Percentiles rank a stretch among this genome's conserved stretches.
These are phyloP conservation scores for Pholiota microspora DNA, from an alignment of 768 basidiomycete species.

Conservation along the genomic window DNA sequence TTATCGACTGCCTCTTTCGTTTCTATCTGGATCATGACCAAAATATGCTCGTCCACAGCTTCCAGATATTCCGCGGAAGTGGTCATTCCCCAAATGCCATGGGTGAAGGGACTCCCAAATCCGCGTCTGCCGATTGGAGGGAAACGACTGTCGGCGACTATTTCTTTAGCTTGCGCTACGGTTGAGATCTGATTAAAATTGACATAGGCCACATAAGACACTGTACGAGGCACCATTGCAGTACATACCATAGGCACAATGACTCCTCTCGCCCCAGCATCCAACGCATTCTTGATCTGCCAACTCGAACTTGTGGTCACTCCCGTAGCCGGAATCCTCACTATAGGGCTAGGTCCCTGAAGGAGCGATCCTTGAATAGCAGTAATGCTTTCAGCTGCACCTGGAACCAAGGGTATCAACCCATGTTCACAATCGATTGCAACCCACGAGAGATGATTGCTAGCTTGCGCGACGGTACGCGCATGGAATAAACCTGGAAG, in stretches of 20 bases:
- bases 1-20: slow-evolving; percentile 58
- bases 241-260: slow-evolving; percentile 62
- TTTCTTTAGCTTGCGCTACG: slow-evolving; percentile 51
- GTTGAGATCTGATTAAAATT: slow-evolving; percentile 45
- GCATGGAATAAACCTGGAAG: slow-evolving; percentile 58
- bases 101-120: slow-evolving; percentile 64
- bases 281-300: slow-evolving; percentile 73
- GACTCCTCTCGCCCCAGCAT: slow-evolving; percentile 64
- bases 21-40: slow-evolving; percentile 70
- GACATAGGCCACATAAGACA: neutral
- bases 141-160: slow-evolving; percentile 58
- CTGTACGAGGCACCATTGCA: neutral
- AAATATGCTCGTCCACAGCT: slow-evolving; percentile 51
- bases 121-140: slow-evolving; percentile 63
- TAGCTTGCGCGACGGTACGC: slow-evolving; percentile 55
- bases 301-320: slow-evolving; percentile 52
- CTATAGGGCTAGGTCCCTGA: slow-evolving; percentile 48
- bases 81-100: slow-evolving; percentile 53
- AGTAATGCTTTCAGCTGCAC: slow-evolving; percentile 52
- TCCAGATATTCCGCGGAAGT: slow-evolving; percentile 45
- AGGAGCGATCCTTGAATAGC: slow-evolving; percentile 49
- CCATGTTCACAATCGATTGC: slow-evolving; percentile 72
- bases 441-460: slow-evolving; percentile 59
- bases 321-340: slow-evolving; percentile 66
- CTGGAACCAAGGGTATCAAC: slow-evolving; percentile 50